Evolutionary conservation across 1,139 yeast species (phyloP).

Genomic region (Arxiozyma slooffiae): DNA sequence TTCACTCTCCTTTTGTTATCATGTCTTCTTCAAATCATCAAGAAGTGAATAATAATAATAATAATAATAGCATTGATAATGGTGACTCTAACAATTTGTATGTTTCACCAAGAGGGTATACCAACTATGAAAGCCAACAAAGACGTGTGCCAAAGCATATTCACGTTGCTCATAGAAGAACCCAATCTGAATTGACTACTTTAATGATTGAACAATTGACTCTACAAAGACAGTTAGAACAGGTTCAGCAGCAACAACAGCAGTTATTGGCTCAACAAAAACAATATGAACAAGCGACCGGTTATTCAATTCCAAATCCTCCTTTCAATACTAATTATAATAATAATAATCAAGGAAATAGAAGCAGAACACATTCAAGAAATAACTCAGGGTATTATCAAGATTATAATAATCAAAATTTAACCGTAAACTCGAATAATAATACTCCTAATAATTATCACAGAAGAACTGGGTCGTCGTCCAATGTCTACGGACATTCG

Average conservation of each 20-base stretch:
- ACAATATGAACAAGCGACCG: slow-evolving; percentile 1
- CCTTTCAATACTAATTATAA: slow-evolving; percentile 7
- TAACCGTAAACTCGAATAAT: slow-evolving; percentile 17
- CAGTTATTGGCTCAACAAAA: slow-evolving; percentile 59
- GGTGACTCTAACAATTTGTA: neutral
- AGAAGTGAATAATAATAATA: neutral
- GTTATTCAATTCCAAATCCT: slow-evolving; percentile 8
- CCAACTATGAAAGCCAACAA: neutral
- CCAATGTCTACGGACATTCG: slow-evolving; percentile 51
- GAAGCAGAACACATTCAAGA: slow-evolving; percentile 29
- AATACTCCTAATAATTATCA: slow-evolving; percentile 22
- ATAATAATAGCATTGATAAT: neutral
- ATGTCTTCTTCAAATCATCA: neutral
- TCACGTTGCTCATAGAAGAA: slow-evolving; percentile 88
- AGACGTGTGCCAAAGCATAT: slow-evolving; percentile 42
- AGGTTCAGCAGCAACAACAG: slow-evolving; percentile 85
- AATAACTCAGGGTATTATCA: slow-evolving; percentile 27
- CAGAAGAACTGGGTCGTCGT: slow-evolving; percentile 32
- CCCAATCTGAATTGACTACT: slow-evolving; percentile 91
- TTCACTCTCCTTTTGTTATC: neutral
- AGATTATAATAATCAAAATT: slow-evolving; percentile 13
- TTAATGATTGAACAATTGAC: slow-evolving; percentile 91
- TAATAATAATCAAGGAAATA: slow-evolving; percentile 14
- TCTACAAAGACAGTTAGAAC: slow-evolving; percentile 82
- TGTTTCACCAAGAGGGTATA: neutral